Base-by-base conservation (phyloP, 164 flowering plant genomes). In the Umbilicus rupestris region DNA sequence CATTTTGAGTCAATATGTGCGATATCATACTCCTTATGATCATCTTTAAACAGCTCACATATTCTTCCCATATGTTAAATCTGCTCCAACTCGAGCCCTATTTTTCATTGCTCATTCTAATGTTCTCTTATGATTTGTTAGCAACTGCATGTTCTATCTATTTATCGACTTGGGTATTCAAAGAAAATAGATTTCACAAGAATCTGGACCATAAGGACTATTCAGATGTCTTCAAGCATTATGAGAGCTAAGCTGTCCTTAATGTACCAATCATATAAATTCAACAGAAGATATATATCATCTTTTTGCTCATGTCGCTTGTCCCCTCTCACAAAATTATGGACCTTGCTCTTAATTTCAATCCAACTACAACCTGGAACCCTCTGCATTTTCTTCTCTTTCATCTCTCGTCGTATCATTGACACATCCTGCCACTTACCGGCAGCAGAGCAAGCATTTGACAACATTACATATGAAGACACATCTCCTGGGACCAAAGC, bases 361-460 rank as follows among this genome's bases (percentile, higher is more conserved):
- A 91, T 84, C 95, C 95, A 91, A 75, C 96, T 91, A 73, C 88
- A 80, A 19, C 97, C 93, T 12, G 87, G 87, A 66, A 83, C 69
- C 62, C 84, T 77, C 50, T 66, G 73, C 84, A 90, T 65, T 63
- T 82, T 78, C 59, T 78, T 87, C 62, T 79, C 84, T 66, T 68
- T 80, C 91, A 88, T 90, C 68, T 81, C 83, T 63, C 64, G 77
- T 78, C 96, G 83, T 28, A 87, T 66, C 47, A 39, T 60, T 41
- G 85, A 80, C 42, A 74, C 90, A 8, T 44, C 73, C 49, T 74
- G 71, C 96, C 93, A 88, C 60, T 74, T 78, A 22, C 90, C 95
- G 16, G 86, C 91, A 1, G 82, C 84, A 68, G 87, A 81, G 66
- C 82, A 77, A 17, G 85, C 93, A 72, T 87, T 87, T 0, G 87